These are phyloP conservation scores for Trichoderma hamatum DNA, from an alignment of 2,329 filamentous ascomycete genomes.

Conservation along the genomic window DNA sequence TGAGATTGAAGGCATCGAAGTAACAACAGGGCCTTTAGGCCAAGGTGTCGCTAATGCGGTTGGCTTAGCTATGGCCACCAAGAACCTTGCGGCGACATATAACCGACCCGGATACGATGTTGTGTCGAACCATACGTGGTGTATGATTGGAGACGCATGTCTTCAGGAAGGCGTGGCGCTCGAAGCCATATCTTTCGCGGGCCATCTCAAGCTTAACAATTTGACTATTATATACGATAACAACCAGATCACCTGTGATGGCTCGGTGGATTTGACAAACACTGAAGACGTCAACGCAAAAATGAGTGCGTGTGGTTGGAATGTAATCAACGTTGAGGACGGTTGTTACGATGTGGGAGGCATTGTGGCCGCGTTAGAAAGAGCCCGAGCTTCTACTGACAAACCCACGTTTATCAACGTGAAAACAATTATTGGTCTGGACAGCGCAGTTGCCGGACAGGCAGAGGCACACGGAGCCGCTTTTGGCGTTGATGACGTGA, in stretches of 20 bases:
- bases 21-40: constrained; percentile 62
- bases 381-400: constrained; percentile 46
- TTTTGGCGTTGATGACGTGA: constrained; percentile 57
- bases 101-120: constrained; percentile 54
- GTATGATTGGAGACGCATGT: constrained; percentile 62
- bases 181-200: constrained; percentile 60
- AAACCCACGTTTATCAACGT: constrained; percentile 63
- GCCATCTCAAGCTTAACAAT: constrained; percentile 59
- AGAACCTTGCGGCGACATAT: constrained; percentile 57
- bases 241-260: constrained; percentile 63
- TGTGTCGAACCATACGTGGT: constrained; percentile 56
- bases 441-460: constrained; percentile 52
- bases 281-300: constrained; percentile 61
- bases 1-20: constrained; percentile 59
- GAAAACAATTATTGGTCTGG: constrained; percentile 58
- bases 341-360: constrained; percentile 53
- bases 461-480: constrained; percentile 62
- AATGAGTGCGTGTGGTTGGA: constrained; percentile 59
- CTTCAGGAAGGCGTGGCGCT: constrained; percentile 61
- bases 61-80: constrained; percentile 60
- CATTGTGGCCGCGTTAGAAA: constrained; percentile 48
- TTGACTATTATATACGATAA: constrained; percentile 63
- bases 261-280: constrained; percentile 55
- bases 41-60: constrained; percentile 65
- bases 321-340: constrained; percentile 57